These are phyloP conservation scores for Chalciporus pseudorubinellus DNA, from an alignment of 768 basidiomycete species.

Conservation along the genomic window DNA sequence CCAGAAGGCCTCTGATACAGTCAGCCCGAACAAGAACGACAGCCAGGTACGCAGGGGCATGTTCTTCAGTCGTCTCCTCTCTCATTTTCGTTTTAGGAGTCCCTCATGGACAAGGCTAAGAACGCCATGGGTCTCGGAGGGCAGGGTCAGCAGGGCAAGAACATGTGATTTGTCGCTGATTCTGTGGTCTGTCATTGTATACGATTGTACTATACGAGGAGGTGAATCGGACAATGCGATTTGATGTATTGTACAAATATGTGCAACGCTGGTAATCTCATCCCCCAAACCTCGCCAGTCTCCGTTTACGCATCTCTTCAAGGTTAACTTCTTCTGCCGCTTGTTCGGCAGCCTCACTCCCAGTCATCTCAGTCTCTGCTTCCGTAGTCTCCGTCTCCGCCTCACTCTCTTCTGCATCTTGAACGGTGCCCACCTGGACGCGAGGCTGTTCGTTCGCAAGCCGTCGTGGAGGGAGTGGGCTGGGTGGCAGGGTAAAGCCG, in stretches of 20 bases:
- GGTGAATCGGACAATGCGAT: not conserved
- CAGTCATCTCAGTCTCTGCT: constrained; percentile 36
- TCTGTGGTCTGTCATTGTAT: not conserved
- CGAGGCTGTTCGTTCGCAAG: constrained; percentile 5
- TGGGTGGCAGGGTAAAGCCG: constrained; percentile 44
- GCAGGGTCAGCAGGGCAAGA: constrained; percentile 1
- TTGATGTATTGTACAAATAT: not conserved
- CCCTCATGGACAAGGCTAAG: constrained; percentile 15
- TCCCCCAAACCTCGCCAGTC: constrained; percentile 63
- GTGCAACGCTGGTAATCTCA: constrained; percentile 18
- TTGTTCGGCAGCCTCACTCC: constrained; percentile 12
- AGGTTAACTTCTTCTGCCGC: constrained; percentile 43
- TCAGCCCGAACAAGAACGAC: constrained; percentile 46
- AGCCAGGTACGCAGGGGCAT: constrained; percentile 35
- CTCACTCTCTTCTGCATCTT: constrained; percentile 10
- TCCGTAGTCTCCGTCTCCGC: constrained; percentile 34
- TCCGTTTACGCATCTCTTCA: constrained; percentile 65
- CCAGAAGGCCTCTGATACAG: constrained; percentile 48
- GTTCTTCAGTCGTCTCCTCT: not conserved
- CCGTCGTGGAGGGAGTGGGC: constrained; percentile 15
- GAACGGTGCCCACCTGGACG: constrained; percentile 10
- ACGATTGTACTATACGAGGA: not conserved
- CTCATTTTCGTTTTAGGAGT: constrained; percentile 2
- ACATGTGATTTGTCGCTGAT: not conserved
- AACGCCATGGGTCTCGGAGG: constrained; percentile 2